Conservation (phyloP, 1,284 basidiomycete genomes). For the Melampsora larici-populina region DNA sequence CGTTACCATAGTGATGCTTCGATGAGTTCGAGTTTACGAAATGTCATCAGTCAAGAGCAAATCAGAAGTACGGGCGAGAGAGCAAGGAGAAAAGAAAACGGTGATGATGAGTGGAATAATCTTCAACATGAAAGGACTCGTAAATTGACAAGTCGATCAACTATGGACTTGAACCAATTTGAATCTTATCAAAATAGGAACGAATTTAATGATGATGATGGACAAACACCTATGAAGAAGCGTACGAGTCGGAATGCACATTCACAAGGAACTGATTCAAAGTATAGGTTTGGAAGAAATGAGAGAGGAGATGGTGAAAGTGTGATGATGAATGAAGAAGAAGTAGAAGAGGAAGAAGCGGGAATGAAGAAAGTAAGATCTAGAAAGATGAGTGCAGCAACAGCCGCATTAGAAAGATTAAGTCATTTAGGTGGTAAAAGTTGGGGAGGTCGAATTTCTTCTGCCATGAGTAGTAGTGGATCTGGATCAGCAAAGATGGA, state of each 20-base stretch:
- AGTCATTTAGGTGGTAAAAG: neutral
- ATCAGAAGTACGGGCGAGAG: neutral
- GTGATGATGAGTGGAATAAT: neutral
- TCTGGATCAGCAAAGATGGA: neutral
- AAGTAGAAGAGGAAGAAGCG: neutral
- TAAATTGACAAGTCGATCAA: neutral
- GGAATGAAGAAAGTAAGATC: neutral
- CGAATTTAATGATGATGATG: neutral
- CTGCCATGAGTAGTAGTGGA: neutral
- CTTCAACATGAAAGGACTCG: neutral
- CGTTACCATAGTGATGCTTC: slow-evolving; percentile 1
- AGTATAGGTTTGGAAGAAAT: no score
- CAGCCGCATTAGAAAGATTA: neutral
- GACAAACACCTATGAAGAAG: neutral
- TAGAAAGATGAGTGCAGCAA: neutral
- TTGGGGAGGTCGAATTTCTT: neutral
- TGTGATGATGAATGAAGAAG: neutral
- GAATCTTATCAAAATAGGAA: neutral
- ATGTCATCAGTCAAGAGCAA: neutral
- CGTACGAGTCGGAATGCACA: no score
- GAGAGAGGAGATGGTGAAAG: neutral
- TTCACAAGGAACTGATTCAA: no score
- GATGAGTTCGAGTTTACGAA: neutral
- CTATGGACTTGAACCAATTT: neutral
- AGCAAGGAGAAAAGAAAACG: neutral